A percentile compares a stretch with the other conserved stretches of the same genome.
Evolutionary conservation across 805 yeast genomes (phyloP).

Genomic region (Torulaspora microellipsoides): DNA sequence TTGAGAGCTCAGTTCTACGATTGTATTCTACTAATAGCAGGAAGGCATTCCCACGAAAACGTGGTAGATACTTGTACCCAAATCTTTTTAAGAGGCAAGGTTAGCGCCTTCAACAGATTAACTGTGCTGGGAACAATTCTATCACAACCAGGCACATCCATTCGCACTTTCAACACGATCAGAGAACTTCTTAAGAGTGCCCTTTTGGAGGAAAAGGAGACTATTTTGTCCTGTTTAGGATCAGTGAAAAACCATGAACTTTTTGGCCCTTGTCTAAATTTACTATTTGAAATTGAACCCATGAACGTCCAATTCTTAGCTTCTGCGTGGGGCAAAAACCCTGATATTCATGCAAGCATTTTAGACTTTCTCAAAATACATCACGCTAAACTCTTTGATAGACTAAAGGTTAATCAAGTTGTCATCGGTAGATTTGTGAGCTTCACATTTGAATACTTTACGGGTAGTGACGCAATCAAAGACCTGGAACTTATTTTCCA

Average conservation of each 20-base stretch:
- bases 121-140: too few relatives aligned
- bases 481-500: conserved; percentile 35
- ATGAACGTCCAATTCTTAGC: conserved; percentile 56
- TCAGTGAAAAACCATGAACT: conserved; percentile 24
- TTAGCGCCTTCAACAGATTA: too few relatives aligned
- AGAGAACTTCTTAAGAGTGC: too few relatives aligned
- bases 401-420: conserved; percentile 43
- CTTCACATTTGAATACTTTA: conserved; percentile 31
- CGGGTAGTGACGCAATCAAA: conserved; percentile 36
- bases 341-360: conserved; percentile 38
- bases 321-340: conserved; percentile 41
- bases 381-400: conserved; percentile 38
- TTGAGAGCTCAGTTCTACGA: too few relatives aligned
- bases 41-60: too few relatives aligned
- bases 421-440: conserved; percentile 44
- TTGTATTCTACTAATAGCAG: too few relatives aligned
- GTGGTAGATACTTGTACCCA: too few relatives aligned
- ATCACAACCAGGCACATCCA: too few relatives aligned
- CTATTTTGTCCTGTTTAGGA: too few relatives aligned
- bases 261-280: conserved; percentile 35
- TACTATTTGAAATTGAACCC: conserved; percentile 39
- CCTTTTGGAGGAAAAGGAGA: too few relatives aligned
- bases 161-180: too few relatives aligned
- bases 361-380: conserved; percentile 45
- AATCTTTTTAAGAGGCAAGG: too few relatives aligned